These are phyloP conservation scores for Aspergillus sp. DNA, from an alignment of 2,329 filamentous ascomycete genomes.

Conservation along the genomic window DNA sequence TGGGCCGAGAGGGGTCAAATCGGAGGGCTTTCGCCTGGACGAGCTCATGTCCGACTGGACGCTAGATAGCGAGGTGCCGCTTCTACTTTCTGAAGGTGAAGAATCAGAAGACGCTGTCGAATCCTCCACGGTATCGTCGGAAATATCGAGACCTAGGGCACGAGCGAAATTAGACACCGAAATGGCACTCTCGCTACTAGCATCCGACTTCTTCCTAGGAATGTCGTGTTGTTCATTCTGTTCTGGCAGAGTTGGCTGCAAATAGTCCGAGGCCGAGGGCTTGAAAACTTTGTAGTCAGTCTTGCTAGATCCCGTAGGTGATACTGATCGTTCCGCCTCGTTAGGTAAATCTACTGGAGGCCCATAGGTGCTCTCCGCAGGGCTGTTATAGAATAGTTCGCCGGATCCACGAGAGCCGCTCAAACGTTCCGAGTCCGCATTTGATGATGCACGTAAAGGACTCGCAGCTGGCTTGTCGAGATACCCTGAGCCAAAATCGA, in stretches of 20 bases:
- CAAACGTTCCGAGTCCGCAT: constrained; percentile 20
- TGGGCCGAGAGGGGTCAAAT: constrained; percentile 48
- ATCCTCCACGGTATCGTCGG: constrained; percentile 63
- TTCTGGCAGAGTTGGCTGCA: constrained; percentile 21
- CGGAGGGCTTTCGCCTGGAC: constrained; percentile 30
- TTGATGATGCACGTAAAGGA: constrained; percentile 19
- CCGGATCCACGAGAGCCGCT: constrained; percentile 22
- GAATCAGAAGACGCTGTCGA: constrained; percentile 68
- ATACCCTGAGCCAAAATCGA: constrained; percentile 28
- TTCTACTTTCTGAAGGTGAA: constrained; percentile 58
- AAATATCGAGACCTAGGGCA: constrained; percentile 52
- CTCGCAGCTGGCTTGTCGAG: constrained; percentile 8
- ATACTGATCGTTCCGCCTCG: constrained; percentile 17
- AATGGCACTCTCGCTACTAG: constrained; percentile 30
- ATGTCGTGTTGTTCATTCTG: constrained; percentile 8
- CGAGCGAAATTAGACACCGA: constrained; percentile 43
- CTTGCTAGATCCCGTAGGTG: constrained; percentile 13
- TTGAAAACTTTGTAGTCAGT: constrained; percentile 22
- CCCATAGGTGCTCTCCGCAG: constrained; percentile 16
- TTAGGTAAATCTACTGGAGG: constrained; percentile 22
- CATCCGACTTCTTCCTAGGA: constrained; percentile 28
- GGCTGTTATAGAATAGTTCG: constrained; percentile 23
- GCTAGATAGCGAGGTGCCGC: constrained; percentile 63
- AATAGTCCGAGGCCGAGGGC: constrained; percentile 15
- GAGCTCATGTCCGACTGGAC: constrained; percentile 47